A percentile compares a stretch with the other conserved stretches of the same genome.
phyloP scores from a whole-genome alignment of 1,284 basidiomycete genomes.

The Tylopilus sp. region DNA sequence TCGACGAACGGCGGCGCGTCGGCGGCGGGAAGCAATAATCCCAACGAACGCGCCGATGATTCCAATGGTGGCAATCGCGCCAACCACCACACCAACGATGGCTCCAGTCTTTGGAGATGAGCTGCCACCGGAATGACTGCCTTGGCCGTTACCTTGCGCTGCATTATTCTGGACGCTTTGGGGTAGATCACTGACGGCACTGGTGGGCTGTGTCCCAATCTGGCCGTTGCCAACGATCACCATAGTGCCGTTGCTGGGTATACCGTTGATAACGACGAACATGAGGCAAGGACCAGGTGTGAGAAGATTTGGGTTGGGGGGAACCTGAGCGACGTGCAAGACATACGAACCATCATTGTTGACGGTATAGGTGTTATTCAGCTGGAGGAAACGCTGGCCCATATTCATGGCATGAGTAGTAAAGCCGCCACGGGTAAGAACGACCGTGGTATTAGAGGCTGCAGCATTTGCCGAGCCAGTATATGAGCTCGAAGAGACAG shows the following conservation, averaged over 20 bases:
- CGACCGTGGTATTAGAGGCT: slow-evolving; percentile 73
- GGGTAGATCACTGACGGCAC: slow-evolving; percentile 50
- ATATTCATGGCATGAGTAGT: slow-evolving; percentile 96
- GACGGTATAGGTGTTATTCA: slow-evolving; percentile 80
- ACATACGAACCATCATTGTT: slow-evolving; percentile 67
- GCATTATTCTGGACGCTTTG: slow-evolving; percentile 17
- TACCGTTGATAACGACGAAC: slow-evolving; percentile 76
- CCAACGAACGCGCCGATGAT: slow-evolving; percentile 47
- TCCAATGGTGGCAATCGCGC: slow-evolving; percentile 44
- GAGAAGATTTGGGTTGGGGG: slow-evolving; percentile 79
- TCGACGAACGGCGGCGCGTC: slow-evolving; percentile 36
- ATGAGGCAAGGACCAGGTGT: slow-evolving; percentile 81
- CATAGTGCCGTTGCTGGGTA: slow-evolving; percentile 74
- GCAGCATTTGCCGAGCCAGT: slow-evolving; percentile 63
- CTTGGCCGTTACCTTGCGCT: slow-evolving; percentile 20
- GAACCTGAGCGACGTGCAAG: slow-evolving; percentile 74
- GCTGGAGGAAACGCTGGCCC: slow-evolving; percentile 74
- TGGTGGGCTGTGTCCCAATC: slow-evolving; percentile 61
- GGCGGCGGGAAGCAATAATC: slow-evolving; percentile 43
- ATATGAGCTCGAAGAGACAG: slow-evolving; percentile 58
- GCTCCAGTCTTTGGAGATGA: slow-evolving; percentile 37
- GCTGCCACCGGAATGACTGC: slow-evolving; percentile 4
- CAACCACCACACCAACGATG: slow-evolving; percentile 51
- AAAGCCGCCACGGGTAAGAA: slow-evolving; percentile 83
- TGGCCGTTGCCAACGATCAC: slow-evolving; percentile 78